Evolutionary conservation across 257 asterid species (phyloP), one percentile per base, ranked within the genome.

Genomic region (Solanum rostratum): DNA sequence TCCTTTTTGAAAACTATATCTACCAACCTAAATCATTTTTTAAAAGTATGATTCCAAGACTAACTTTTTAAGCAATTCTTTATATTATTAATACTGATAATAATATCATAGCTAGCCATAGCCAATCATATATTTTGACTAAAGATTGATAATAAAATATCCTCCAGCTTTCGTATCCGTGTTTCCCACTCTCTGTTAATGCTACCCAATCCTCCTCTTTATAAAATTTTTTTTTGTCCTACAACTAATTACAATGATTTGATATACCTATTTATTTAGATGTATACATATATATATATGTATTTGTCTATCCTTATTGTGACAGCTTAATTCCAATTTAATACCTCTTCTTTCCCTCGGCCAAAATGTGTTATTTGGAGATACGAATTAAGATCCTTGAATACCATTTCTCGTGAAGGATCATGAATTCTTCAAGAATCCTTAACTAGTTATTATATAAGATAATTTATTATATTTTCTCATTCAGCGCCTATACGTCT

Each of bases 151-250:
- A 33, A 63, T 78, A n/a, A 43, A 85, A 45, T 50, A 10, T 73
- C 19, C 63, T 82, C 82, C 81, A 45, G n/a, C 19, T 37, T 70
- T 68, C n/a, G 16, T 16, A 79, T 68, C 85, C 89, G 83, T 86
- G 88, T 68, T 39, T 59, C 79, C 87, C 85, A 84, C 89, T 43
- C 69, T 43, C 19, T 27, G 60, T 46, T 74, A 24, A 49, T 46
- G 41, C 81, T 22, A 7, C 59, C 81, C 59, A 74, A 74, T 66
- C 22, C 46, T 24, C 81, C 81, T 57, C 8, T 24, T 45, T 73
- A 16, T 66, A 66, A 15, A 66, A 66, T 0, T 46, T 33, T 46
- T 30, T 33, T 68, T 66, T 33, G 27, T 68, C 3, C 15, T 68
- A 68, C 24, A 33, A 68, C 16, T 68, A 68, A 15, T 30, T 66